phyloP scores from a whole-genome alignment of 805 yeast genomes.

The Isabelozyma heimii region DNA sequence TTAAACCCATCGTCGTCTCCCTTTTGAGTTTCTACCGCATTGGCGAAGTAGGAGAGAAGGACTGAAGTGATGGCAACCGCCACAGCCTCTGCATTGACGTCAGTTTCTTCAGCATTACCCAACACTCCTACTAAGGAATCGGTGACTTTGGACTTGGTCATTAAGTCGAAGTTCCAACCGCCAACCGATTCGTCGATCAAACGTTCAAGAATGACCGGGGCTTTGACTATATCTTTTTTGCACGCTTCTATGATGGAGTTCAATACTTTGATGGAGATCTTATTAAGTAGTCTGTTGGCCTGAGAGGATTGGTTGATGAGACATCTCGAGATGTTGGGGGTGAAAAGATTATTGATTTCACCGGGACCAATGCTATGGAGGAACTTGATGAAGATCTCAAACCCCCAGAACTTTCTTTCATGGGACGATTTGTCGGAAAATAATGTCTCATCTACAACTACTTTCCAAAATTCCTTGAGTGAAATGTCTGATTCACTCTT shows the following conservation, averaged over 20 bases:
- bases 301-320: constrained; percentile 76
- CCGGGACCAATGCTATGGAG: constrained; percentile 20
- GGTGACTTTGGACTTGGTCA: constrained; percentile 66
- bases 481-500: constrained; percentile 24
- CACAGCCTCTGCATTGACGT: constrained; percentile 11
- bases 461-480: constrained; percentile 70
- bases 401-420: constrained; percentile 85
- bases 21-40: constrained; percentile 16
- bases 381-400: constrained; percentile 62
- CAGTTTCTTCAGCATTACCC: constrained; percentile 12
- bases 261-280: constrained; percentile 57
- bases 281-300: constrained; percentile 61
- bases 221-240: constrained; percentile 36
- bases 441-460: constrained; percentile 74
- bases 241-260: constrained; percentile 37
- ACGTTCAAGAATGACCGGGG: constrained; percentile 26
- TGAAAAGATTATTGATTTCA: constrained; percentile 36
- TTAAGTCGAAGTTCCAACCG: constrained; percentile 71
- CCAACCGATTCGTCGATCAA: constrained; percentile 30
- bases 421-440: constrained; percentile 75
- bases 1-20: constrained; percentile 19
- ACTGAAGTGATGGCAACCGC: constrained; percentile 17
- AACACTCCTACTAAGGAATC: constrained; percentile 33
- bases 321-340: constrained; percentile 67
- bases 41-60: constrained; percentile 21